Conservation (phyloP, 2,329 filamentous ascomycete species). For the Aspergillus thermomutatus region DNA sequence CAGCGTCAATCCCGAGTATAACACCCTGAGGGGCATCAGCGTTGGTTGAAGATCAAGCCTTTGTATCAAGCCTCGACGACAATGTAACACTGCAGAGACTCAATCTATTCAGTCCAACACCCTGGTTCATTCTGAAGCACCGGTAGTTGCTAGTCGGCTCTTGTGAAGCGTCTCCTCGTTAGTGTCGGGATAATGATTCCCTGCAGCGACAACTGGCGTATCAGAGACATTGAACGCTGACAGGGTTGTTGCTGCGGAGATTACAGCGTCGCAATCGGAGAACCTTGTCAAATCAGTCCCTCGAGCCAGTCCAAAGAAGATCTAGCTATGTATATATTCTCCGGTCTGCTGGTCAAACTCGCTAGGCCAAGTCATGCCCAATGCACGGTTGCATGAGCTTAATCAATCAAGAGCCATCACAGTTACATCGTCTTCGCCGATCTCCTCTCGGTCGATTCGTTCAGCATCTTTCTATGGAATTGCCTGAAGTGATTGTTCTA, state of each 20-base stretch:
- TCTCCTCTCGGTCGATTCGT: neutral
- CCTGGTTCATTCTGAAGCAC: neutral
- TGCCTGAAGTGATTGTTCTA: neutral
- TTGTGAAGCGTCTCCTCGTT: neutral
- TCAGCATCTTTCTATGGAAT: neutral
- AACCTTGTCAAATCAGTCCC: neutral
- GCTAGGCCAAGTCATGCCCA: neutral
- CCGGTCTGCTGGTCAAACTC: neutral
- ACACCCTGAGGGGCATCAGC: neutral
- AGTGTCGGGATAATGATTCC: neutral
- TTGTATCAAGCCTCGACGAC: neutral
- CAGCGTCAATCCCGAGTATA: no score
- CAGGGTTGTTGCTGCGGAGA: neutral
- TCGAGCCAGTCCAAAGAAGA: neutral
- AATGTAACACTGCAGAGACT: neutral
- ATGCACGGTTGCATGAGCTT: neutral
- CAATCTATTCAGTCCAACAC: neutral
- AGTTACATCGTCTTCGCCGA: neutral
- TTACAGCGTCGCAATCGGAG: neutral
- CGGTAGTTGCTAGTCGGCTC: neutral
- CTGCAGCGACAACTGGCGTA: neutral
- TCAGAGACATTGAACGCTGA: neutral
- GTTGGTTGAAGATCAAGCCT: neutral
- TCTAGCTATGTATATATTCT: neutral
- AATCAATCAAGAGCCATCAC: neutral